These are phyloP conservation scores for Jaenimonas drosophilae DNA, from an alignment of 208 protist genomes.

Conservation along the genomic window DNA sequence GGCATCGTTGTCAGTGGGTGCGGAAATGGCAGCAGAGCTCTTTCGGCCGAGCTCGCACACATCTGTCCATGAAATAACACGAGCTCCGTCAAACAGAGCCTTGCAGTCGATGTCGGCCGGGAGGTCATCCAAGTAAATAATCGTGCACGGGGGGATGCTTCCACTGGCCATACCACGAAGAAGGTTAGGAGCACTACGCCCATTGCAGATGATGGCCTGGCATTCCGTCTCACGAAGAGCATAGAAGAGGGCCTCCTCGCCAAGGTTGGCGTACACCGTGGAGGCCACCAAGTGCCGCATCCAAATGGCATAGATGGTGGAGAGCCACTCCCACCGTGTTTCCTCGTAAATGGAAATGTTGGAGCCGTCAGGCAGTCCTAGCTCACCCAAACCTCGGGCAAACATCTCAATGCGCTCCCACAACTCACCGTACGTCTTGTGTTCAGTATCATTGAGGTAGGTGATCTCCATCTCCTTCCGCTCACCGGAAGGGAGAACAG, in stretches of 20 bases:
- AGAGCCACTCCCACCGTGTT: constrained; percentile 44
- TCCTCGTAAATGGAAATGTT: constrained; percentile 28
- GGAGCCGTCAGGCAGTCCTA: constrained; percentile 9
- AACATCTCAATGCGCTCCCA: constrained; percentile 19
- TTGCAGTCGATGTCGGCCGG: not conserved
- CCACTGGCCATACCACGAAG: constrained; percentile 9
- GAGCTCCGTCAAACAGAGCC: not conserved
- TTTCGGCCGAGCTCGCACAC: not conserved
- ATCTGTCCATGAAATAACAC: constrained; percentile 4
- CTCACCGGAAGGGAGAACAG: constrained; percentile 4
- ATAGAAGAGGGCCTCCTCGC: constrained; percentile 25
- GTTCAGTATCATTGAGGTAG: constrained; percentile 17
- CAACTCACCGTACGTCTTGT: constrained; percentile 13
- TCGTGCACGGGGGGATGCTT: constrained; percentile 7
- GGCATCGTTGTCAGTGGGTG: constrained; percentile 13
- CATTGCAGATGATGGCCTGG: constrained; percentile 34
- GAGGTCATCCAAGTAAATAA: constrained; percentile 18
- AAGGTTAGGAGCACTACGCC: constrained; percentile 19
- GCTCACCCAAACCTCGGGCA: constrained; percentile 16
- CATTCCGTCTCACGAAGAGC: constrained; percentile 24
- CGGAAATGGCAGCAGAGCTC: not conserved
- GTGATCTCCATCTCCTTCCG: constrained; percentile 15
- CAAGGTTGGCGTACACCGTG: constrained; percentile 47
- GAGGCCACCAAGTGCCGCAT: constrained; percentile 22
- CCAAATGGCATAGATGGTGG: constrained; percentile 30